Base-by-base conservation (phyloP, 352 stramenopile genomes). In the Pythium catenulatum region DNA sequence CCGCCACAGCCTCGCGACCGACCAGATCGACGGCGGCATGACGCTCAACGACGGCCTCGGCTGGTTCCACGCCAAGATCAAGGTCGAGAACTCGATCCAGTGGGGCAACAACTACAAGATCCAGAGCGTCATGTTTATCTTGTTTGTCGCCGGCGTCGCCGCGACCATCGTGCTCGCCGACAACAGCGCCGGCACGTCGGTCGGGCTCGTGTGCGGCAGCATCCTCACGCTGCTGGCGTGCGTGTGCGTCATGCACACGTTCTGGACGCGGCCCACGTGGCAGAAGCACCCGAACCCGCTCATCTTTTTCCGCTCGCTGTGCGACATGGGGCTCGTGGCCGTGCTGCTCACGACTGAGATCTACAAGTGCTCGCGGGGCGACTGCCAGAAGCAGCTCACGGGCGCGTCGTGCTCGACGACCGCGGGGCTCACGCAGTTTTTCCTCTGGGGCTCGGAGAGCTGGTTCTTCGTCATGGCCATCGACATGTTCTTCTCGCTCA, bases 381-480 rank as follows among this genome's bases (percentile, higher is more conserved):
- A 90, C 8, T 96, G 92, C 63, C 74, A 58, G 14, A 59, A 83
- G 13, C 74, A 87, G 50, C 92, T 96, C 30, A 89, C 74, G 34
- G 84, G 83, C 19, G 79, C 90, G 8, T 94, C 90, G 21, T 98
- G 95, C 59, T 94, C 91, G 34, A 87, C 90, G 17, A 96, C 93
- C 14, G 95, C 95, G 30, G 95, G 91, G 7, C 85, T 98, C 14
- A 98, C 95, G 46, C 94, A 98, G 90, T 96, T 98, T 80, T 97
- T 97, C 73, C 86, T 98, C n/a, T 97, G 95, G 93, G 94, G 90
- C 21, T 97, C 95, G 15, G 95, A 98, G 85, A 97, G 94, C 78
- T 98, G 95, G 95, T 98, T 98, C 80, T 97, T 97, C 70, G 94
- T 98, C 75, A 98, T 98, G 95, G 93, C 95, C 27, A 97, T 97